A percentile compares a stretch with the other conserved stretches of the same genome.
Evolutionary conservation across 257 asterid species (phyloP).

Genomic region (Schizonepeta tenuifolia): DNA sequence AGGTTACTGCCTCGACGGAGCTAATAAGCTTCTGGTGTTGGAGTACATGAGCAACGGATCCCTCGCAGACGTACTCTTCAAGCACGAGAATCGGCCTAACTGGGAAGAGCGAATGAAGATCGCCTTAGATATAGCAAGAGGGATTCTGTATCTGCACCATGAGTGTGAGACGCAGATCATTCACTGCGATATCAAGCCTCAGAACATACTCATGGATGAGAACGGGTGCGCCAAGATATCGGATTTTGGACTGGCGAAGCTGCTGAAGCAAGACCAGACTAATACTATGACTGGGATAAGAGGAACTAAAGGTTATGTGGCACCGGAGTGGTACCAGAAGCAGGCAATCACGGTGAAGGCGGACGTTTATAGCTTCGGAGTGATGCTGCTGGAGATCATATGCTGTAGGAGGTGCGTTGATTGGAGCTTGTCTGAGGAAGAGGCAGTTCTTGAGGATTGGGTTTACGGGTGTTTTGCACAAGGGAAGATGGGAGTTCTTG

Average conservation of each 20-base stretch:
- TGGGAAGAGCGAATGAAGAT: constrained; percentile 49
- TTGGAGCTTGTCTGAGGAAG: constrained; percentile 42
- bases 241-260: constrained; percentile 65
- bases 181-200: constrained; percentile 70
- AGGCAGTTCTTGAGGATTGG: constrained; percentile 56
- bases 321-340: constrained; percentile 59
- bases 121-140: constrained; percentile 51
- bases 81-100: constrained; percentile 17
- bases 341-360: constrained; percentile 56
- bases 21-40: constrained; percentile 48
- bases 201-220: constrained; percentile 60
- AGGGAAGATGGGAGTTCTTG: constrained; percentile 36
- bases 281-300: constrained; percentile 50
- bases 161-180: constrained; percentile 62
- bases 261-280: constrained; percentile 50
- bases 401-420: constrained; percentile 42
- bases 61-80: constrained; percentile 44
- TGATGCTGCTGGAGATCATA: constrained; percentile 54
- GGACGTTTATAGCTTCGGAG: constrained; percentile 65
- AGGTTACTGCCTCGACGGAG: constrained; percentile 57
- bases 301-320: constrained; percentile 59
- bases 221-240: constrained; percentile 48
- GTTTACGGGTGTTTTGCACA: constrained; percentile 39
- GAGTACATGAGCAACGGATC: constrained; percentile 67
- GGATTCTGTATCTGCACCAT: constrained; percentile 61